Evolutionary conservation across 495 filamentous ascomycete genomes (phyloP).

Genomic region (Hypomontagnella submonticulosa): DNA sequence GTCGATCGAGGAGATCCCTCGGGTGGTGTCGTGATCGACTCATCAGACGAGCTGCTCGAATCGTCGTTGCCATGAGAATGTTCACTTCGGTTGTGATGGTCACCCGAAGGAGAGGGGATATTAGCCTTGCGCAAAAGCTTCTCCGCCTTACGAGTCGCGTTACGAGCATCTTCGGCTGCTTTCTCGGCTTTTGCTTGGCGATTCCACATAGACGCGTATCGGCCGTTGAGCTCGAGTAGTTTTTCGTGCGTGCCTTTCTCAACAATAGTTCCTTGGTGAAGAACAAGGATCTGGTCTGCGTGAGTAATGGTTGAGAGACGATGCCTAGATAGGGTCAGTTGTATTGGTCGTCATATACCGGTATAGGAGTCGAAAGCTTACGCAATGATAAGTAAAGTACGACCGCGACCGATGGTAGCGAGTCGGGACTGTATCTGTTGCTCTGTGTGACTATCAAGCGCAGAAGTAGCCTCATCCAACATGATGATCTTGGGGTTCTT

Average conservation of each 20-base stretch:
- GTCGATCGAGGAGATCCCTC: slow-evolving; percentile 37
- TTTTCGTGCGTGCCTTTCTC: slow-evolving; percentile 91
- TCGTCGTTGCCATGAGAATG: slow-evolving; percentile 38
- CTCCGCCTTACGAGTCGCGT: slow-evolving; percentile 66
- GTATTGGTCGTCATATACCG: slow-evolving; percentile 2
- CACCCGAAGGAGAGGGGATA: slow-evolving; percentile 43
- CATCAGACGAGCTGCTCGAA: slow-evolving; percentile 49
- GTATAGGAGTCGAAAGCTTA: slow-evolving; percentile 49
- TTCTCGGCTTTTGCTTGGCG: slow-evolving; percentile 92
- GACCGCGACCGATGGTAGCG: slow-evolving; percentile 78
- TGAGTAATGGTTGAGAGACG: slow-evolving; percentile 93
- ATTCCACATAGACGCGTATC: slow-evolving; percentile 94
- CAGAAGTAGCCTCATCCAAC: slow-evolving; percentile 95
- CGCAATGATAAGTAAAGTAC: slow-evolving; percentile 78
- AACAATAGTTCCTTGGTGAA: slow-evolving; percentile 82
- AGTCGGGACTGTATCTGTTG: slow-evolving; percentile 93
- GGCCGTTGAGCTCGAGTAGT: slow-evolving; percentile 77
- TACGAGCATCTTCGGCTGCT: slow-evolving; percentile 77
- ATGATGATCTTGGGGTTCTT: slow-evolving; percentile 97
- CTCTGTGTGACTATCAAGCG: slow-evolving; percentile 94
- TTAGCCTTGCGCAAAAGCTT: slow-evolving; percentile 62
- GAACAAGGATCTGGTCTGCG: slow-evolving; percentile 94
- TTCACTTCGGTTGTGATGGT: slow-evolving; percentile 39
- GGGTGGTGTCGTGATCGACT: slow-evolving; percentile 30
- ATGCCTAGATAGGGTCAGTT: slow-evolving; percentile 61